Base-by-base conservation (phyloP, 1,139 yeast species). In the Geotrichum cucujoidarum region DNA sequence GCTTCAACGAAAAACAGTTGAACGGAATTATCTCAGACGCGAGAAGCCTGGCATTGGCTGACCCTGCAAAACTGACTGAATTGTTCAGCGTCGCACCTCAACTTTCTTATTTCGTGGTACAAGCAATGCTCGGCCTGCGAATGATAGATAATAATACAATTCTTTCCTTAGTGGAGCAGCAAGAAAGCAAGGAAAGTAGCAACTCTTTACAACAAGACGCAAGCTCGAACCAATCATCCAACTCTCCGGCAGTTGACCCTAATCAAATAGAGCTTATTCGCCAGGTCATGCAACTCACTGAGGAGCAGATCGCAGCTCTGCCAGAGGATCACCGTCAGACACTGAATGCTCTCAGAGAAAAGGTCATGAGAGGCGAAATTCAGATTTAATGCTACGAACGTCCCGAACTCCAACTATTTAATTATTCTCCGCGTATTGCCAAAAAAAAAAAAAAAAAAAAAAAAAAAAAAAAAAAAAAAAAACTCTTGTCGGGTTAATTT, bases 31-130 rank as follows among this genome's bases (percentile, higher is more conserved):
- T 88, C 29, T 71, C 71, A 35, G 90, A 83, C 54, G 76, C 87
- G 24, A 80, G 81, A 57, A 66, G 72, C n/a, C 79, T 87, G 80
- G 73, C 87, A 29, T 67, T 70, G 8, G 75, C 75, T 32, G 76
- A 81, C 53, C 86, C 89, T 0, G 72, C 72, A 10, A 68, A 81
- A 50, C 81, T 86, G 68, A 75, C 72, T 47, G 75, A 76, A 36
- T 66, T 90, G 38, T 69, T 90, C 22, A 76, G 75, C 39, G 77
- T 79, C 56, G 80, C 81, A 51, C 97, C 97, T 0, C 98, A 92
- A 63, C 69, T 90, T 43, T 71, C 88, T 1, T 88, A 82, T 62
- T 94, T 95, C 0, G 70, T 87, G 31, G 92, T 90, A 5, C 96
- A 90, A 60, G 73, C 82, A 2, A 67, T 87, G 51, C 65, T 89